Evolutionary conservation across 306 rosid genomes (phyloP), one percentile per base, ranked within the genome.

Genomic region (Begonia masoniana): DNA sequence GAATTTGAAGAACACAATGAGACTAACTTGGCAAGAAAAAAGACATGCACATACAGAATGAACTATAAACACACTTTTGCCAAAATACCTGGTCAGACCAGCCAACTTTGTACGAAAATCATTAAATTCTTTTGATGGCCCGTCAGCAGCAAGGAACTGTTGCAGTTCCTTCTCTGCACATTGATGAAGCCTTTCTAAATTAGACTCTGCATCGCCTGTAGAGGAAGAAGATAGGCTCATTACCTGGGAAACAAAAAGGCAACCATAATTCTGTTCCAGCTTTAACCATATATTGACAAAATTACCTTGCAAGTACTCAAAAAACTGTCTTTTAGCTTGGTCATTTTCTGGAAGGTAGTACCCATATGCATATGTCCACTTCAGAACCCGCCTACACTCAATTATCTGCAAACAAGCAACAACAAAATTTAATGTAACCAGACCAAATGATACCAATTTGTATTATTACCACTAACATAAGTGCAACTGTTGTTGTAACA

Each of bases 141-240:
- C 72, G 23, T 78, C 91, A 51, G 77, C 59, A 66, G 9, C 74
- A 42, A 82, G 85, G 65, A 71, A 82, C 63, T 71, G 62, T 35
- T 70, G 83, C 24, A 82, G 59, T 59, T 82, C 92, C 81, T 82
- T 82, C 60, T 82, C 92, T 5, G 92, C 92, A 41, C 92, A 82
- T 58, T 82, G 92, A 74, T 82, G 92, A 51, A 82, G 92, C 59
- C 92, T 73, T 72, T 82, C 92, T 66, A 82, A 67, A 66, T 85
- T 85, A n/a, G 92, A 82, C 61, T 82, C 92, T 0, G 92, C 92
- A 69, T 82, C 92, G 64, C 92, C 92, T 82, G 50, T 41, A 36
- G 41, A 14, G 19, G 17, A 19, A 48, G 61, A 45, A 19, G 56
- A 39, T 19, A 49, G 10, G 21, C 52, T 16, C 52, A 13, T 10